Base-by-base conservation (phyloP, 1,284 basidiomycete species). In the Cerrena zonata region DNA sequence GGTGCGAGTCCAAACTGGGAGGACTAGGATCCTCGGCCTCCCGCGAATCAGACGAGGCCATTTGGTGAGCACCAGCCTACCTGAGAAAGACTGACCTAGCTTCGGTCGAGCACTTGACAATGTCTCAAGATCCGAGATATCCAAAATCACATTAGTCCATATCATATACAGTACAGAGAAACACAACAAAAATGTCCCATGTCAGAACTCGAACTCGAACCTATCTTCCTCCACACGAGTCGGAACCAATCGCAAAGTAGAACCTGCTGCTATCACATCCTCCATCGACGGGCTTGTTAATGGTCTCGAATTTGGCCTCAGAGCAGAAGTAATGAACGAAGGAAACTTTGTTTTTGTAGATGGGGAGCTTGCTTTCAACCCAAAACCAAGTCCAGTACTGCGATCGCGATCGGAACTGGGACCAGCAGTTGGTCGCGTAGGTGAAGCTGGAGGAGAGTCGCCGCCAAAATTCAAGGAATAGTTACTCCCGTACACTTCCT, bases 381-480 rank as follows among this genome's bases (percentile, higher is more conserved):
- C 41, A 23, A 42, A 42, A 5, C 41, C 41, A 15, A 42, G 41
- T 22, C 41, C 41, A 23, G 11, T 15, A 23, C 19, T 13, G 7
- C 30, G 7, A 7, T 7, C 7, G 30, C 30, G 7, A 34, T 7
- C 15, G 30, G 7, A 7, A 34, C 7, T 7, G 10, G 10, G 10
- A 42, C 13, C 10, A 42, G 41, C 24, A 5, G 41, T 23, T 22
- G 19, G 11, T 22, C 19, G 4, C 5, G 19, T n/a, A 5, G 41
- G 41, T 22, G 24, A 13, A 13, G 41, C 13, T 22, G 41, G 19
- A 10, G 41, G 19, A 23, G 41, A n/a, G 23, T 19, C 19, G 19
- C 41, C 41, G 5, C 46, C 46, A 23, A 47, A 36, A 37, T 50
- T 38, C 12, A 50, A 41, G 23, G 45, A 42, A 42, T 43, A 50